Percentiles rank a stretch among this genome's conserved stretches.
Conservation (phyloP, 2,329 filamentous ascomycete genomes). For the Amphichorda felina region DNA sequence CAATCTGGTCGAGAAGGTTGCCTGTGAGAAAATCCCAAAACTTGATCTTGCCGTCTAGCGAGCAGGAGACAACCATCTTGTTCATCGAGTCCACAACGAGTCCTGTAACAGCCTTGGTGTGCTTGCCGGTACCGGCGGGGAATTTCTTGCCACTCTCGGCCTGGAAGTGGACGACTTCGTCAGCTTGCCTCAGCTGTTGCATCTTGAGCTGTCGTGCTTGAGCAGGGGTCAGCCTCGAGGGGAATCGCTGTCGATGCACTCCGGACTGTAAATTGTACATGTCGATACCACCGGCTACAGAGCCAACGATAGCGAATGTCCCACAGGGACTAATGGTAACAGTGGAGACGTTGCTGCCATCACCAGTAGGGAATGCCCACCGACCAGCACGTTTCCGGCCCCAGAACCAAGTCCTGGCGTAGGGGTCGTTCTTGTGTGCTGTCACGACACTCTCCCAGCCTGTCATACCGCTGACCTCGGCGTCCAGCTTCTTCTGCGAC, state of each 20-base stretch:
- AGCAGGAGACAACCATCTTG: conserved; percentile 72
- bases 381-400: conserved; percentile 84
- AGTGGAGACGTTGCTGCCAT: conserved; percentile 71
- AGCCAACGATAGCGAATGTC: conserved; percentile 86
- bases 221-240: conserved; percentile 62
- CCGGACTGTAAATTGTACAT: conserved; percentile 98
- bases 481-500: conserved; percentile 52
- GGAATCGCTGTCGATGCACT: conserved; percentile 76
- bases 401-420: conserved; percentile 96
- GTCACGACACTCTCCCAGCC: conserved; percentile 98
- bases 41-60: conserved; percentile 84
- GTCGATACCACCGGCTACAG: conserved; percentile 70
- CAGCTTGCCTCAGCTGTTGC: conserved; percentile 46
- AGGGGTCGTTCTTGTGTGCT: conserved; percentile 74
- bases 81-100: conserved; percentile 85
- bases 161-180: conserved; percentile 44
- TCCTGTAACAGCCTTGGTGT: conserved; percentile 74
- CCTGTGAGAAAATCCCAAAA: conserved; percentile 96
- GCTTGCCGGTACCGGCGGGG: conserved; percentile 51
- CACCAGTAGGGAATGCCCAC: conserved; percentile 83
- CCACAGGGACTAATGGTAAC: conserved; percentile 86
- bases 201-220: conserved; percentile 68
- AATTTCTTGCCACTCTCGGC: conserved; percentile 28
- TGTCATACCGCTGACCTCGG: conserved; percentile 63
- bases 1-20: conserved; percentile 64